Evolutionary conservation across 2,329 filamentous ascomycete species (phyloP).

Genomic region (Corynespora cassiicola): DNA sequence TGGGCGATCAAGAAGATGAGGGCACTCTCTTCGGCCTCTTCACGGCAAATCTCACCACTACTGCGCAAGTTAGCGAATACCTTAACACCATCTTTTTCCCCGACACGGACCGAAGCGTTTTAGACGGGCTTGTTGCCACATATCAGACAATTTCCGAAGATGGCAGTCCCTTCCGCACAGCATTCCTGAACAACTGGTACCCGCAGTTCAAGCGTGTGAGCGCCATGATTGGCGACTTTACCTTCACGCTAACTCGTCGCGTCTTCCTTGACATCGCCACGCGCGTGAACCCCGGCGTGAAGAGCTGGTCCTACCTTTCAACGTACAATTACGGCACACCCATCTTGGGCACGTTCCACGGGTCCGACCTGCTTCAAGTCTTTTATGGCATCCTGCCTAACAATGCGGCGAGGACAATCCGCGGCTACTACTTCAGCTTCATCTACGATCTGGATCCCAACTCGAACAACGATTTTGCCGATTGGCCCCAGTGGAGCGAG

Average conservation of each 20-base stretch:
- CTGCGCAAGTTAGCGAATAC: constrained; percentile 66
- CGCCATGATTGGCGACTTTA: constrained; percentile 76
- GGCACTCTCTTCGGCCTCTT: constrained; percentile 77
- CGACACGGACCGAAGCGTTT: constrained; percentile 56
- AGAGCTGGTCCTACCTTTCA: constrained; percentile 76
- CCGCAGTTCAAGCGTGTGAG: constrained; percentile 79
- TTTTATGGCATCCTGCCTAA: constrained; percentile 71
- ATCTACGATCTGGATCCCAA: constrained; percentile 76
- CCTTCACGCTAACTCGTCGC: constrained; percentile 76
- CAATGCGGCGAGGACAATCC: constrained; percentile 65
- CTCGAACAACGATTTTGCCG: constrained; percentile 49
- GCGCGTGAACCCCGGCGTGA: constrained; percentile 62
- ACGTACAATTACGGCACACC: constrained; percentile 76
- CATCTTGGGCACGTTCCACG: constrained; percentile 78
- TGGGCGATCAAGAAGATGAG: constrained; percentile 81
- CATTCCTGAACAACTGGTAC: constrained; percentile 72
- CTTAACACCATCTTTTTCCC: constrained; percentile 68
- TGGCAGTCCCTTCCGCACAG: constrained; percentile 77
- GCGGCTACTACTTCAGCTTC: constrained; percentile 77
- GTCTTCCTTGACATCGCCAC: constrained; percentile 62
- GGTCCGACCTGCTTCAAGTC: constrained; percentile 70
- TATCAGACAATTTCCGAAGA: constrained; percentile 65
- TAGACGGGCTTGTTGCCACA: constrained; percentile 65
- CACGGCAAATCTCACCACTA: constrained; percentile 71
- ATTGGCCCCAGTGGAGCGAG: constrained; percentile 63